Percentiles rank a stretch among this genome's conserved stretches.
Conservation (phyloP, 805 yeast species). For the Saccharomyces kudriavzevii region DNA sequence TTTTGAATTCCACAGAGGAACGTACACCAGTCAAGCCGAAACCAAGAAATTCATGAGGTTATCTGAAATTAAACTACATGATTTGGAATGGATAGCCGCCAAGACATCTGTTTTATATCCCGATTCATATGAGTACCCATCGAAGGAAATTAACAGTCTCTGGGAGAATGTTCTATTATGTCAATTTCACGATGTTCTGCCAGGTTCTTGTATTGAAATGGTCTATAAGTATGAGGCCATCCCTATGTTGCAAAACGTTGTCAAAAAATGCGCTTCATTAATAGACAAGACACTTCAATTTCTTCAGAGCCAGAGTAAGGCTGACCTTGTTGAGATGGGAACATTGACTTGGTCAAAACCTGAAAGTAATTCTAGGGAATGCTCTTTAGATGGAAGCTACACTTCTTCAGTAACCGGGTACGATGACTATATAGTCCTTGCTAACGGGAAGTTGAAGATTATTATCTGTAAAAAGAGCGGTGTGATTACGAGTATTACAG, state of each 20-base stretch:
- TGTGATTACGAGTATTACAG: conserved; percentile 55
- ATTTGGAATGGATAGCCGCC: conserved; percentile 77
- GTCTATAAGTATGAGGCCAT: conserved; percentile 84
- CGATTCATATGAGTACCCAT: conserved; percentile 61
- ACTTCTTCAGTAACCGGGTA: conserved; percentile 13
- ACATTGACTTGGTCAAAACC: conserved; percentile 53
- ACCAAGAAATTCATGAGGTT: conserved; percentile 74
- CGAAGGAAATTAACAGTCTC: conserved; percentile 50
- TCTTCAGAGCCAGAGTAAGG: not conserved
- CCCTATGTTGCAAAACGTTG: conserved; percentile 59
- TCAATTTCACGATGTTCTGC: conserved; percentile 96
- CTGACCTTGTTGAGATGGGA: conserved; percentile 30
- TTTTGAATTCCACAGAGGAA: conserved; percentile 93
- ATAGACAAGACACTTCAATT: conserved; percentile 19
- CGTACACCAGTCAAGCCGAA: conserved; percentile 88
- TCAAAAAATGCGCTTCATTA: conserved; percentile 45
- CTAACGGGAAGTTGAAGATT: conserved; percentile 56
- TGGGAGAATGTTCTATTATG: conserved; percentile 89
- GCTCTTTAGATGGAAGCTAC: not conserved
- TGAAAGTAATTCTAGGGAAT: conserved; percentile 28
- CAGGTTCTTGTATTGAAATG: conserved; percentile 92
- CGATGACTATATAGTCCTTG: conserved; percentile 40
- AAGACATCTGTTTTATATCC: conserved; percentile 49
- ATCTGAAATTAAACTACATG: conserved; percentile 71
- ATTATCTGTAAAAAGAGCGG: conserved; percentile 49